A percentile compares a stretch with the other conserved stretches of the same genome.
Evolutionary conservation across 1,139 yeast species (phyloP).

Genomic region (Kazachstania sp.): DNA sequence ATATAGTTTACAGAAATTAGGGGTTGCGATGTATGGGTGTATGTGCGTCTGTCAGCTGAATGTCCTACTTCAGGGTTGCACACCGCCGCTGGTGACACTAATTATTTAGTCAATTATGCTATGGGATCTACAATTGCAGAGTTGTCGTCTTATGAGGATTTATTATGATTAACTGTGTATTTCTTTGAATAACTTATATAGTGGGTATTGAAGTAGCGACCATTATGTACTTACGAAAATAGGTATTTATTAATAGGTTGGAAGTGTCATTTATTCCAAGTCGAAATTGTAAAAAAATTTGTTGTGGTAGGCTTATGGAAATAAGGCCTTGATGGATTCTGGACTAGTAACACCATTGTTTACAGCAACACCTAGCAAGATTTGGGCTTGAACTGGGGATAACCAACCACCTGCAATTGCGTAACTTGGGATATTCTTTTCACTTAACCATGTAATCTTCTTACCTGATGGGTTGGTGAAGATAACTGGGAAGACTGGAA

Average conservation of each 20-base stretch:
- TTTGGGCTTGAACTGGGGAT: slow-evolving; percentile 26
- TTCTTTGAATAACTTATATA: no score
- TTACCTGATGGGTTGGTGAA: slow-evolving; percentile 12
- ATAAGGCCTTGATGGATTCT: slow-evolving; percentile 9
- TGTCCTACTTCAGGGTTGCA: no score
- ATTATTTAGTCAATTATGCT: no score
- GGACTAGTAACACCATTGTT: slow-evolving; percentile 19
- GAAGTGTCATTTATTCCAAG: neutral
- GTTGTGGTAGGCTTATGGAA: slow-evolving; percentile 10
- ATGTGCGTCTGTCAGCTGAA: no score
- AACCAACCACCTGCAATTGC: slow-evolving; percentile 27
- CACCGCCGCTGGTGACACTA: no score
- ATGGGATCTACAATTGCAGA: no score
- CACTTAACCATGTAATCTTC: slow-evolving; percentile 10
- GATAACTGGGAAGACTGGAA: slow-evolving; percentile 17
- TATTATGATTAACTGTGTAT: no score
- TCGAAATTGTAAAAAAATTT: neutral
- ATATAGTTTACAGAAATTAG: no score
- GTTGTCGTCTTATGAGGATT: no score
- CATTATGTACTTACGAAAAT: no score
- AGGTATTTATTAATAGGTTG: neutral
- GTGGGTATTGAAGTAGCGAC: no score
- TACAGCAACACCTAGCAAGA: slow-evolving; percentile 23
- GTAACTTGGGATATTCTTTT: slow-evolving; percentile 16
- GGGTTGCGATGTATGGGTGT: no score